These are phyloP conservation scores for Ganoderma boninense DNA, from an alignment of 1,284 basidiomycete species.

Conservation along the genomic window DNA sequence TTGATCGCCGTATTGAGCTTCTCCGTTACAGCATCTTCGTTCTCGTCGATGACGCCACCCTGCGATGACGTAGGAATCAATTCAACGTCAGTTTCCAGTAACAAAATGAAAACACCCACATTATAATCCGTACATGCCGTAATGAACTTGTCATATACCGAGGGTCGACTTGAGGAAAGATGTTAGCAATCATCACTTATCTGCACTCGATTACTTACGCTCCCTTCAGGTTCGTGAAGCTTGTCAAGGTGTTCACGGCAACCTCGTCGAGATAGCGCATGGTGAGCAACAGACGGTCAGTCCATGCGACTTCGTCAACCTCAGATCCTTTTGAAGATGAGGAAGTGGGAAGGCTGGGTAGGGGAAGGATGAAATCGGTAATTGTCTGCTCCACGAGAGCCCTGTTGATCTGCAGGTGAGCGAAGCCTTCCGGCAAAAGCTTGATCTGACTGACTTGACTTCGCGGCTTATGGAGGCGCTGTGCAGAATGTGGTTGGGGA, in stretches of 20 bases:
- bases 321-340: conserved; percentile 64
- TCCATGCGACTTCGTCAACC: conserved; percentile 85
- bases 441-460: conserved; percentile 55
- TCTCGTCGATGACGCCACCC: conserved; percentile 88
- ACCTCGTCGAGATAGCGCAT: conserved; percentile 77
- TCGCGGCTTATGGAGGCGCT: conserved; percentile 61
- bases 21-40: conserved; percentile 70
- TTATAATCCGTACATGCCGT: conserved; percentile 82
- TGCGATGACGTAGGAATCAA: conserved; percentile 39
- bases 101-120: conserved; percentile 53
- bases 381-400: conserved; percentile 70
- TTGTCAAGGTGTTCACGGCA: conserved; percentile 64
- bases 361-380: conserved; percentile 81
- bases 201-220: conserved; percentile 52
- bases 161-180: conserved; percentile 61
- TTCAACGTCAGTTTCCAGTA: too few species aligned
- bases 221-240: conserved; percentile 68
- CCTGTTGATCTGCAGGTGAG: conserved; percentile 44
- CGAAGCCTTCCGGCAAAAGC: background rate
- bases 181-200: background rate
- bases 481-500: conserved; percentile 80
- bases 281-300: conserved; percentile 81
- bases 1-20: conserved; percentile 64
- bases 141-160: conserved; percentile 70
- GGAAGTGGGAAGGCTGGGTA: conserved; percentile 61